These are phyloP conservation scores for Striga hermonthica DNA, from an alignment of 305 asterid genomes.

Conservation along the genomic window DNA sequence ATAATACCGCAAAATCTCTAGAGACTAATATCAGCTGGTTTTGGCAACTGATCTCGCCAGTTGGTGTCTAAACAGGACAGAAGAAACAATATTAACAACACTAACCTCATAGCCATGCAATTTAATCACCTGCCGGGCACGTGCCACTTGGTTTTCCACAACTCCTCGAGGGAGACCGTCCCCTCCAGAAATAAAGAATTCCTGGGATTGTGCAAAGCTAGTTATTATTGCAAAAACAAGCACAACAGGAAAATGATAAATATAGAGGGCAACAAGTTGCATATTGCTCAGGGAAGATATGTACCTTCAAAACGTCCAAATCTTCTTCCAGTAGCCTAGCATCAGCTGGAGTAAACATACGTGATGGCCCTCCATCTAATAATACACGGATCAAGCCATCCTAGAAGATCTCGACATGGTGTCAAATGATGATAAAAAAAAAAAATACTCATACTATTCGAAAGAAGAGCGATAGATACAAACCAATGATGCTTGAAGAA, in stretches of 20 bases:
- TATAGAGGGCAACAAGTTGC: too few relatives aligned
- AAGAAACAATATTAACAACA: constrained; percentile 16
- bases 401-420: constrained; percentile 42
- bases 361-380: constrained; percentile 90
- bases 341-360: constrained; percentile 67
- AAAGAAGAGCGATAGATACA: constrained; percentile 31
- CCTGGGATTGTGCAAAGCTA: constrained; percentile 39
- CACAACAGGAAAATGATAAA: constrained; percentile 2
- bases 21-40: too few relatives aligned
- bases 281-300: background rate
- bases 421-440: constrained; percentile 24
- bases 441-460: constrained; percentile 15
- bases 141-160: constrained; percentile 93
- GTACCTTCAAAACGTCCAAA: constrained; percentile 85
- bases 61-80: background rate
- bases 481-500: constrained; percentile 98
- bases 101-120: constrained; percentile 86
- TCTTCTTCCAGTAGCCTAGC: constrained; percentile 89
- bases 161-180: constrained; percentile 99
- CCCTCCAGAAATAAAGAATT: constrained; percentile 96
- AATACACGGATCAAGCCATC: constrained; percentile 85
- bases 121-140: constrained; percentile 72
- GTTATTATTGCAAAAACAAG: constrained; percentile 16
- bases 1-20: too few relatives aligned
- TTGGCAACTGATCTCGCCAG: background rate